Percentiles rank a stretch among this genome's conserved stretches.
These are phyloP conservation scores for Cyclocybe aegerita DNA, from an alignment of 768 basidiomycete genomes.

Conservation along the genomic window DNA sequence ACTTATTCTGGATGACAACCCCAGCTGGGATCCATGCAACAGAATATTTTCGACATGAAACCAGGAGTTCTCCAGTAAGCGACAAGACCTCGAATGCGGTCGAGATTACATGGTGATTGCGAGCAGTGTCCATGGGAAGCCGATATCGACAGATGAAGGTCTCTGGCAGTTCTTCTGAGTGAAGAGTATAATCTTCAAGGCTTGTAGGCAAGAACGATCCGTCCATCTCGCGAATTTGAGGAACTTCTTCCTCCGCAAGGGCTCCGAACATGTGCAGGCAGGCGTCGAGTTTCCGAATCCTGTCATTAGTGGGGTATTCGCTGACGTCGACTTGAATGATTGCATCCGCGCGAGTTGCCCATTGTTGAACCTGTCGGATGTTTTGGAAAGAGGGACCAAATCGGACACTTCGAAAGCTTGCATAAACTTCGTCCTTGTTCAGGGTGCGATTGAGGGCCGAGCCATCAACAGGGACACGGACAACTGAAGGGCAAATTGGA, in stretches of 20 bases:
- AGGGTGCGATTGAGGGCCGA: conserved; percentile 1
- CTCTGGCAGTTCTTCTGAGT: conserved; percentile 18
- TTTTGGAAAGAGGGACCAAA: conserved; percentile 26
- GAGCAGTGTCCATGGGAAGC: conserved; percentile 19
- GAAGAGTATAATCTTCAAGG: conserved; percentile 19
- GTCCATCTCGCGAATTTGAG: conserved; percentile 8
- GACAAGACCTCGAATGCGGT: conserved; percentile 25
- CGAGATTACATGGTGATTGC: conserved; percentile 19
- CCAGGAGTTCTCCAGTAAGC: conserved; percentile 20
- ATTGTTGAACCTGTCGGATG: conserved; percentile 18
- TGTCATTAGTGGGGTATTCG: conserved; percentile 13
- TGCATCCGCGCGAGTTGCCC: conserved; percentile 23
- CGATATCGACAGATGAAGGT: conserved; percentile 28
- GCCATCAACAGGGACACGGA: not conserved
- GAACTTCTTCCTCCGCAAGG: conserved; percentile 7
- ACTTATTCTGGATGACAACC: conserved; percentile 9
- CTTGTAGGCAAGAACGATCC: conserved; percentile 25
- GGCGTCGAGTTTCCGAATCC: conserved; percentile 27
- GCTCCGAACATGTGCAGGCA: conserved; percentile 28
- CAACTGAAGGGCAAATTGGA: not conserved
- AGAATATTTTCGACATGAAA: conserved; percentile 26
- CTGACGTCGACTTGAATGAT: conserved; percentile 16
- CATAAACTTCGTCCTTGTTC: conserved; percentile 17
- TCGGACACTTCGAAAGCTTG: conserved; percentile 14
- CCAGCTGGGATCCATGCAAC: conserved; percentile 25